Percentiles rank a stretch among this genome's conserved stretches.
phyloP scores from a whole-genome alignment of 768 basidiomycete genomes.

The Agrocybe praecox region DNA sequence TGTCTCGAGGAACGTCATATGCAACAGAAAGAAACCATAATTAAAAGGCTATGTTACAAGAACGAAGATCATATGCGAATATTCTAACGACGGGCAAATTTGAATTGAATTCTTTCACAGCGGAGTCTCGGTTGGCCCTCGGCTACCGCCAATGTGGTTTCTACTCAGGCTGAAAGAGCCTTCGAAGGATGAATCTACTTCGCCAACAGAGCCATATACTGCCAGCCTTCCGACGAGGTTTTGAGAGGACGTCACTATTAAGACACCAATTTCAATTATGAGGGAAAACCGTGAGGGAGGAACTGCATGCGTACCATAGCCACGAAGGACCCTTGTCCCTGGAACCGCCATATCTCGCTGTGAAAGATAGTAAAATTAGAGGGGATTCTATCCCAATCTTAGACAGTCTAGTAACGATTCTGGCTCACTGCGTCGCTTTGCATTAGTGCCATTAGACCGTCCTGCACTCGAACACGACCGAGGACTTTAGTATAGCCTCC shows the following conservation, averaged over 20 bases:
- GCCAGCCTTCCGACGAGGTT: slow-evolving; percentile 56
- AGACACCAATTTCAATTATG: background rate
- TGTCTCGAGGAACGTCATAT: no score
- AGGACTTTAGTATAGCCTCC: slow-evolving; percentile 50
- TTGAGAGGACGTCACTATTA: slow-evolving; percentile 47
- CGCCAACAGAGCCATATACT: slow-evolving; percentile 33
- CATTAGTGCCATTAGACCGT: slow-evolving; percentile 58
- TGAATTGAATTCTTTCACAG: no score
- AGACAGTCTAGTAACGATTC: background rate
- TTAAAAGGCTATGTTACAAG: no score
- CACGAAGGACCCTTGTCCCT: slow-evolving; percentile 37
- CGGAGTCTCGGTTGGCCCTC: no score
- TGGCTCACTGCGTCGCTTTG: slow-evolving; percentile 13
- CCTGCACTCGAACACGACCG: slow-evolving; percentile 59
- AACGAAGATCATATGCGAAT: no score
- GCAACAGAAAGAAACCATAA: no score
- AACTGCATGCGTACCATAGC: slow-evolving; percentile 42
- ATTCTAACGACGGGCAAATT: no score
- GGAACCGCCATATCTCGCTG: background rate
- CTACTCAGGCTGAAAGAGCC: slow-evolving; percentile 55
- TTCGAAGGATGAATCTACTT: slow-evolving; percentile 41
- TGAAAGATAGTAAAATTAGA: background rate
- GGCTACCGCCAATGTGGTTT: slow-evolving; percentile 20
- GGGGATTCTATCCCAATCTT: no score
- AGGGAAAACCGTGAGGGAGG: background rate